Conservation (phyloP, 352 stramenopile genomes). For the Pythium insidiosum region DNA sequence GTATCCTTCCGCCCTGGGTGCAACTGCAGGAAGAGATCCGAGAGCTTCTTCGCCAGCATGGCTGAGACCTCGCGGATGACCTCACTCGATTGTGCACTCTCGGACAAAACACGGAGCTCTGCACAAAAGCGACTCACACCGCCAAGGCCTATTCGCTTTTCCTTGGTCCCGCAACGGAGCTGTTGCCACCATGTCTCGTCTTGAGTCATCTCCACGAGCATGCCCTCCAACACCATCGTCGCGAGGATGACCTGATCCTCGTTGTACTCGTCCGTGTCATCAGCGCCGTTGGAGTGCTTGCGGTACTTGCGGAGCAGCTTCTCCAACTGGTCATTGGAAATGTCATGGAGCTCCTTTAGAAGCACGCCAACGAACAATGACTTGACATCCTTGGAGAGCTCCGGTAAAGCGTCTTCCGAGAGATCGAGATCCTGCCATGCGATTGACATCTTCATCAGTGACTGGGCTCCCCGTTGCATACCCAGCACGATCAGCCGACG, state of each 20-base stretch:
- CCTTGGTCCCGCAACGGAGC: conserved; percentile 20
- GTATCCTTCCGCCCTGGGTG: conserved; percentile 45
- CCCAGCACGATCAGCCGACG: conserved; percentile 32
- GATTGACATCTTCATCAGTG: conserved; percentile 64
- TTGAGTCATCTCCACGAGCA: conserved; percentile 49
- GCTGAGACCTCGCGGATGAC: conserved; percentile 23
- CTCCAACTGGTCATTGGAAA: conserved; percentile 53
- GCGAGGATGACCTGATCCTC: conserved; percentile 20
- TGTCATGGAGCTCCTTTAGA: conserved; percentile 36
- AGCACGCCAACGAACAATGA: conserved; percentile 47
- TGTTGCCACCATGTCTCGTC: conserved; percentile 59
- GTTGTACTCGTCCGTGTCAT: conserved; percentile 8
- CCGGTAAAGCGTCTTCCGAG: conserved; percentile 34
- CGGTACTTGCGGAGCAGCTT: conserved; percentile 30
- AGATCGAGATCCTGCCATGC: conserved; percentile 56
- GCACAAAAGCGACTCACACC: conserved; percentile 65
- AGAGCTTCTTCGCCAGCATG: conserved; percentile 33
- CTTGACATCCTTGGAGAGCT: conserved; percentile 17
- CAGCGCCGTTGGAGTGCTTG: conserved; percentile 8
- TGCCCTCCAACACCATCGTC: conserved; percentile 34
- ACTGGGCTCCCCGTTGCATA: conserved; percentile 52
- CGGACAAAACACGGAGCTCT: conserved; percentile 41
- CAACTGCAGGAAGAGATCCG: conserved; percentile 37
- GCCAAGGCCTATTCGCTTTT: conserved; percentile 42
- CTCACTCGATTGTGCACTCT: conserved; percentile 26